Evolutionary conservation across 495 filamentous ascomycete genomes (phyloP).

Genomic region (Podospora didyma): DNA sequence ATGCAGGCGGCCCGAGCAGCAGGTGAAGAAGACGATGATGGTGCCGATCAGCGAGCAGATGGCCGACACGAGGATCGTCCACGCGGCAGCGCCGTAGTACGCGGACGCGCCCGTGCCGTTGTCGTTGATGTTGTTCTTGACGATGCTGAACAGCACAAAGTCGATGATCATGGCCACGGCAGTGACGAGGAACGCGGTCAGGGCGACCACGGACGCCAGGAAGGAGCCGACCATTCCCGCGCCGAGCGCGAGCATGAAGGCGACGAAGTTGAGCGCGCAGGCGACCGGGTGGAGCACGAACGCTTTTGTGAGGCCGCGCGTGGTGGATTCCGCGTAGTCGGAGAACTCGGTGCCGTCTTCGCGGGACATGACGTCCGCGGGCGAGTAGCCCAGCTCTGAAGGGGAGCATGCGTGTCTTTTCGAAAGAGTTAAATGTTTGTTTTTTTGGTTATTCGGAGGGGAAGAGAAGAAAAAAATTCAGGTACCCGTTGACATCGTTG

Average conservation of each 20-base stretch:
- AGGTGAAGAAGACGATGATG: conserved; percentile 54
- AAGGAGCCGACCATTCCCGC: conserved; percentile 51
- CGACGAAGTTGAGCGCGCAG: conserved; percentile 53
- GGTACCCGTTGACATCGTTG: conserved; percentile 17
- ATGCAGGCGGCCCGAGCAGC: conserved; percentile 32
- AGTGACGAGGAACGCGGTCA: conserved; percentile 51
- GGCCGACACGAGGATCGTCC: conserved; percentile 48
- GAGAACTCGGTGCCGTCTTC: conserved; percentile 37
- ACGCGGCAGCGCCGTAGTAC: conserved; percentile 43
- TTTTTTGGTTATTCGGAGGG: conserved; percentile 5
- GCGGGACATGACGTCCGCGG: conserved; percentile 36
- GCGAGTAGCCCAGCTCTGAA: conserved; percentile 50
- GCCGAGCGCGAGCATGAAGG: conserved; percentile 52
- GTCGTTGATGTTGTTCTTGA: conserved; percentile 47
- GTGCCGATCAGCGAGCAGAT: conserved; percentile 50
- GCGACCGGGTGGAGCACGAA: conserved; percentile 61
- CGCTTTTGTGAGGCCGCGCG: conserved; percentile 48
- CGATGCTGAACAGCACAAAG: conserved; percentile 52
- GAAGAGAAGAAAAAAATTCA: too few species aligned
- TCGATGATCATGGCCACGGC: conserved; percentile 52
- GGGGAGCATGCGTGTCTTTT: conserved; percentile 41
- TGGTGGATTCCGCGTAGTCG: conserved; percentile 35
- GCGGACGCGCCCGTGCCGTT: conserved; percentile 33
- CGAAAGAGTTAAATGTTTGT: conserved; percentile 10
- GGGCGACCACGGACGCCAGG: conserved; percentile 43